phyloP scores from a whole-genome alignment of 2,329 filamentous ascomycete species.

The Fusarium stilboides region DNA sequence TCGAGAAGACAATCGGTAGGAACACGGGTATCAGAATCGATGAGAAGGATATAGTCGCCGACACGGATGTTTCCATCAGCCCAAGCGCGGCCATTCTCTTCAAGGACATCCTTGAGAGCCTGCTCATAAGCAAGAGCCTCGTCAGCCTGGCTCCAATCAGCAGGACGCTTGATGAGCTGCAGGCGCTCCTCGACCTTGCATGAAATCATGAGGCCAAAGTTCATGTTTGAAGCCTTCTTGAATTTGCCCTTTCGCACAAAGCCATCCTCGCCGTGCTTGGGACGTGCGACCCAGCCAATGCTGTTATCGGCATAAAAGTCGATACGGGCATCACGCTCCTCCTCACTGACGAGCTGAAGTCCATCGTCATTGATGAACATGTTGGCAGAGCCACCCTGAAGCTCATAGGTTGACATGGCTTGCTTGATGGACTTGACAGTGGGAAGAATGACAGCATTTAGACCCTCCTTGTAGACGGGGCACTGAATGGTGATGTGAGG shows the following conservation, averaged over 20 bases:
- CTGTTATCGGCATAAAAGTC: slow-evolving; percentile 79
- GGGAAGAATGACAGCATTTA: slow-evolving; percentile 80
- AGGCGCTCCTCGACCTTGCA: slow-evolving; percentile 81
- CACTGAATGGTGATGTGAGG: slow-evolving; percentile 88
- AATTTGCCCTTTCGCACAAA: slow-evolving; percentile 77
- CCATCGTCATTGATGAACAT: slow-evolving; percentile 85
- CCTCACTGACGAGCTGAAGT: slow-evolving; percentile 75
- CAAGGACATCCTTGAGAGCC: slow-evolving; percentile 76
- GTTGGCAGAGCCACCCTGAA: slow-evolving; percentile 83
- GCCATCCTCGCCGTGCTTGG: slow-evolving; percentile 73
- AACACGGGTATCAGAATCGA: slow-evolving; percentile 85
- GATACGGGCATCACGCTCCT: slow-evolving; percentile 74
- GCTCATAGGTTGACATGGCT: slow-evolving; percentile 82
- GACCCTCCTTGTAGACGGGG: slow-evolving; percentile 89
- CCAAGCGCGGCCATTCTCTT: slow-evolving; percentile 79
- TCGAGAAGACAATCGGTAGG: slow-evolving; percentile 84
- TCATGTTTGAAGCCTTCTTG: slow-evolving; percentile 82
- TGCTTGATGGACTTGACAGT: slow-evolving; percentile 85
- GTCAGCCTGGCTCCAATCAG: slow-evolving; percentile 77
- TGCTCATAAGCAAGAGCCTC: slow-evolving; percentile 77
- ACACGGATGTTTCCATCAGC: slow-evolving; percentile 89
- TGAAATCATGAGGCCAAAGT: slow-evolving; percentile 77
- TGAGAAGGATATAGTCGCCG: slow-evolving; percentile 83
- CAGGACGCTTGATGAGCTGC: slow-evolving; percentile 67
- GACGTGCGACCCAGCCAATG: slow-evolving; percentile 79